These are phyloP conservation scores for Panus rudis DNA, from an alignment of 768 basidiomycete species.

Conservation along the genomic window DNA sequence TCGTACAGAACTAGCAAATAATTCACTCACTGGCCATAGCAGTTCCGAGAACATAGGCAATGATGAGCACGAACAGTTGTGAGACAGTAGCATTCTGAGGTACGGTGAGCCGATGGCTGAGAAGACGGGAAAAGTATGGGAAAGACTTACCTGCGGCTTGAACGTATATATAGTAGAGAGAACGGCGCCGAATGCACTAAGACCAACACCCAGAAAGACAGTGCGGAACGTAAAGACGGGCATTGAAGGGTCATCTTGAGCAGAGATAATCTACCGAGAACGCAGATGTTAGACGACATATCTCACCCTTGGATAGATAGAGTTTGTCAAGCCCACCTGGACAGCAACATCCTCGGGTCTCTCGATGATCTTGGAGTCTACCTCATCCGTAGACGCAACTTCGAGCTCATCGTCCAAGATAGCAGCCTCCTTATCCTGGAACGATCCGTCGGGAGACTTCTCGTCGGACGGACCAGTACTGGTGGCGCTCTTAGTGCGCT, in stretches of 20 bases:
- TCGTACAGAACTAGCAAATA: constrained; percentile 21
- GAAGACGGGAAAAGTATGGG: background rate
- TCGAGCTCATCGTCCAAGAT: too few relatives aligned
- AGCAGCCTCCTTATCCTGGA: too few relatives aligned
- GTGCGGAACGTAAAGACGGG: constrained; percentile 43
- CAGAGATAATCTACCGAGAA: constrained; percentile 34
- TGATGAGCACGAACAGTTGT: constrained; percentile 48
- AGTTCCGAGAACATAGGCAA: constrained; percentile 46
- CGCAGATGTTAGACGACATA: too few relatives aligned
- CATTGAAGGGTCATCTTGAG: constrained; percentile 41
- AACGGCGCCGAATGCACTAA: constrained; percentile 42
- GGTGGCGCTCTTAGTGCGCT: constrained; percentile 1
- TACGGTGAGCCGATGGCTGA: background rate
- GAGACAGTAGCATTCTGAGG: constrained; percentile 44
- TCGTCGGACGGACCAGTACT: too few relatives aligned
- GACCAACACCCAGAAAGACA: constrained; percentile 40
- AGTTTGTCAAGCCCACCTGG: constrained; percentile 22
- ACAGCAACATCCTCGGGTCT: constrained; percentile 39
- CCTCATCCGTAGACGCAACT: too few relatives aligned
- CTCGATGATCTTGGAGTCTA: constrained; percentile 26
- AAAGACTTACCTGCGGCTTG: constrained; percentile 24
- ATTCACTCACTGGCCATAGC: constrained; percentile 38
- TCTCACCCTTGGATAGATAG: too few relatives aligned
- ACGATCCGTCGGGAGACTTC: too few relatives aligned
- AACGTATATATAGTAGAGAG: constrained; percentile 30